These are phyloP conservation scores for Gigaspora rosea DNA, from an alignment of 192 early-diverging fungal genomes.

Conservation along the genomic window DNA sequence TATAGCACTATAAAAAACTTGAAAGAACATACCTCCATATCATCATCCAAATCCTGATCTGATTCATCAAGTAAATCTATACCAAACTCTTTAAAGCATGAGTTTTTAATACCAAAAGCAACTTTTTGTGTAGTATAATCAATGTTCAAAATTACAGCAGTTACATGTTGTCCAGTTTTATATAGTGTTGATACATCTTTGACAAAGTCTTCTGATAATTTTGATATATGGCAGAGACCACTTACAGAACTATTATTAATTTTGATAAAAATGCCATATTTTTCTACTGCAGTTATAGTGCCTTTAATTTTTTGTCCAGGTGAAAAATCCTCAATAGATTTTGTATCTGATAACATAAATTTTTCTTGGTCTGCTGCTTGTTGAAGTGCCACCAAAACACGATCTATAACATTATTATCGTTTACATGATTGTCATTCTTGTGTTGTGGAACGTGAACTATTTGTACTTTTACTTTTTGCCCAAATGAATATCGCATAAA, in stretches of 20 bases:
- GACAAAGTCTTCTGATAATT: conserved; percentile 82
- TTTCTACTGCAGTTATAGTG: conserved; percentile 69
- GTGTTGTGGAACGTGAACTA: conserved; percentile 43
- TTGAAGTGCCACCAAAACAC: conserved; percentile 75
- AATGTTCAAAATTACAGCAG: conserved; percentile 76
- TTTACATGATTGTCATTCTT: conserved; percentile 35
- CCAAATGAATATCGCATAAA: conserved; percentile 64
- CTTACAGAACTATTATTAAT: conserved; percentile 72
- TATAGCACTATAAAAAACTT: not conserved
- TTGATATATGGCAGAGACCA: conserved; percentile 83
- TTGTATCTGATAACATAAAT: not conserved
- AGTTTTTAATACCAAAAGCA: conserved; percentile 80
- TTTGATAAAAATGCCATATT: conserved; percentile 82
- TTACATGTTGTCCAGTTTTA: conserved; percentile 80
- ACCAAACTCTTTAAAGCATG: conserved; percentile 65
- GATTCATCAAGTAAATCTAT: conserved; percentile 36
- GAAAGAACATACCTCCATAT: conserved; percentile 26
- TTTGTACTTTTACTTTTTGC: conserved; percentile 51
- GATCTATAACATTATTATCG: conserved; percentile 54
- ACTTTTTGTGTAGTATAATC: conserved; percentile 68
- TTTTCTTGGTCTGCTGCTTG: conserved; percentile 41
- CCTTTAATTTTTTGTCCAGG: conserved; percentile 80
- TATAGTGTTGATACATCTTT: conserved; percentile 74
- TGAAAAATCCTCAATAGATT: conserved; percentile 57
- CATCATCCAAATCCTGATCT: conserved; percentile 43